Evolutionary conservation across 257 asterid genomes (phyloP), one percentile per base, ranked within the genome.

Genomic region (Nemophila menziesii): DNA sequence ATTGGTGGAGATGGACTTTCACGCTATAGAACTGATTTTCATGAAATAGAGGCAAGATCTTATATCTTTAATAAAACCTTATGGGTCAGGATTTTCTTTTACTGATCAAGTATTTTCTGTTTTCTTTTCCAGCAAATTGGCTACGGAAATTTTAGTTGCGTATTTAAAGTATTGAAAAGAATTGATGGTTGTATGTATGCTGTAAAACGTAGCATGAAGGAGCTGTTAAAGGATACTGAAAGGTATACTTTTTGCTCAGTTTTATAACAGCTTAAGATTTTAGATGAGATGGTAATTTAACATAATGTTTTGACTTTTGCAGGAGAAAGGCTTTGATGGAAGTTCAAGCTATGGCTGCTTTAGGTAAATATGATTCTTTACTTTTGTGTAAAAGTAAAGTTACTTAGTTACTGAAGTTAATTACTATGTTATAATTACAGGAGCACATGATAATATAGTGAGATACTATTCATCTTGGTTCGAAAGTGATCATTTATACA

Each of bases 321-420:
- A 89, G 97, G 78, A 65, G 86, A 53, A 80, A 75, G 66, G 97
- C 98, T 61, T 70, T 84, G 71, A 89, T 80, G 95, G 97, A 89
- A 71, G 97, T 89, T 67, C 97, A 89, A 69, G 81, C 95, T 46
- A 55, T 89, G 74, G 93, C 93, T 1, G 92, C 93, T 46, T 61
- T 89, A 80, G 95, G 95, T 80, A 42, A 46, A 81, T 49, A 7
- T 51, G 39, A 50, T 8, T 58, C 43, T 26, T 33, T 11, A 18
- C 49, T 48, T 26, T 33, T 38, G 22, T 8, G 14, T 14, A 14
- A 27, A 21, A 4, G 44, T 24, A 19, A 14, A 18, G 34, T 18
- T 19, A 51, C 24, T 45, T 26, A 24, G 23, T 33, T 43, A 16
- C 39, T 9, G 45, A 48, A 37, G 22, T 10, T 19, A 37, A 26